A percentile compares a stretch with the other conserved stretches of the same genome.
Evolutionary conservation across 2,329 filamentous ascomycete genomes (phyloP).

Genomic region (Xenoacremonium recifei): DNA sequence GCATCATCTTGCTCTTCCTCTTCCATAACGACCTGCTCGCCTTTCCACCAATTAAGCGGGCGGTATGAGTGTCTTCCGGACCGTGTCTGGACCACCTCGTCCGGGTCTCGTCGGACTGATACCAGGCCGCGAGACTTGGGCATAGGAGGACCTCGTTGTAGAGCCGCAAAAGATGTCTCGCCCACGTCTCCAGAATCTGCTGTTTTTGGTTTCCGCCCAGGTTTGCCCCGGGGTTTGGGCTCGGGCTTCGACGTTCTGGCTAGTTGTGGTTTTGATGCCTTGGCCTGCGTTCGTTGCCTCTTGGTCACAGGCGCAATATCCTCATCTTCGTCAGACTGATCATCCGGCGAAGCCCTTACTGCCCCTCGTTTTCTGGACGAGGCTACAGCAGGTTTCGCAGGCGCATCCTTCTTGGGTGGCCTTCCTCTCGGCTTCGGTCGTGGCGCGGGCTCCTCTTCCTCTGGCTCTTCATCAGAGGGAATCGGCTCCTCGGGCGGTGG

Average conservation of each 20-base stretch:
- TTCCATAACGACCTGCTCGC: slow-evolving; percentile 73
- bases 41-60: slow-evolving; percentile 83
- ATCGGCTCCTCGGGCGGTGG: slow-evolving; percentile 11
- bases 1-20: slow-evolving; percentile 54
- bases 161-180: slow-evolving; percentile 46
- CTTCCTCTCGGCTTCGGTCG: slow-evolving; percentile 12
- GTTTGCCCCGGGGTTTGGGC: slow-evolving; percentile 24
- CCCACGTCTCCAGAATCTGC: slow-evolving; percentile 34
- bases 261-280: slow-evolving; percentile 21
- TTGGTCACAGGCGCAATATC: slow-evolving; percentile 23
- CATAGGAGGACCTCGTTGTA: slow-evolving; percentile 55
- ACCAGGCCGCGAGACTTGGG: slow-evolving; percentile 55
- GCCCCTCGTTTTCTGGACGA: slow-evolving; percentile 17
- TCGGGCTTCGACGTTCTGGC: slow-evolving; percentile 19
- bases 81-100: slow-evolving; percentile 60
- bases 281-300: slow-evolving; percentile 24
- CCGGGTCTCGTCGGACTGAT: slow-evolving; percentile 47
- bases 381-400: slow-evolving; percentile 5
- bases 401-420: slow-evolving; percentile 10
- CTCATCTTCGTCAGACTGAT: slow-evolving; percentile 14
- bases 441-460: slow-evolving; percentile 3
- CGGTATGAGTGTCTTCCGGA: slow-evolving; percentile 76
- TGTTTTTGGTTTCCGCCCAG: slow-evolving; percentile 25
- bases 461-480: slow-evolving; percentile 6
- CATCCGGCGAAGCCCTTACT: slow-evolving; percentile 7